These are phyloP conservation scores for Dendrobium catenatum DNA, from an alignment of 106 monocot genomes.

Conservation along the genomic window DNA sequence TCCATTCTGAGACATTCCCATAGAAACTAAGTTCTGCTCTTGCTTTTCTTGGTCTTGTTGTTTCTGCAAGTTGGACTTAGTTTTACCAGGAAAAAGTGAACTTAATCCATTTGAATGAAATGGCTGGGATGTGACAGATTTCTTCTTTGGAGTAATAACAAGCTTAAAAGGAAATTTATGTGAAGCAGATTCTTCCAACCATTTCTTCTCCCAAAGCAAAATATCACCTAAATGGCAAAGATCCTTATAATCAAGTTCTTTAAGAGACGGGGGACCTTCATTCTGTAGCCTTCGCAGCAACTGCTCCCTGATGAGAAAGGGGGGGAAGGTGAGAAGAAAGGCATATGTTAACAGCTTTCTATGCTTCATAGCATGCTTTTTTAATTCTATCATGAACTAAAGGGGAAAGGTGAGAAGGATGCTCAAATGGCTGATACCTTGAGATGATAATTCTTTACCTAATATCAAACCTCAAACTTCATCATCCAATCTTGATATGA, in stretches of 20 bases:
- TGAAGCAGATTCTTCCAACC: conserved; percentile 52
- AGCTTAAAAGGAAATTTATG: conserved; percentile 50
- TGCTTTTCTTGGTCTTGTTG: not conserved
- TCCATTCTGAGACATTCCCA: not conserved
- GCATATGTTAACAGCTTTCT: not conserved
- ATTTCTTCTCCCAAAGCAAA: conserved; percentile 68
- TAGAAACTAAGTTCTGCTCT: not conserved
- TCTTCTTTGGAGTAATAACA: conserved; percentile 25
- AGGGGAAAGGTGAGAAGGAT: no score
- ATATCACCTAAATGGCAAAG: conserved; percentile 46
- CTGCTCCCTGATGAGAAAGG: conserved; percentile 36
- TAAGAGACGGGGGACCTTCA: conserved; percentile 41
- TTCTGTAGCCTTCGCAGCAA: conserved; percentile 35
- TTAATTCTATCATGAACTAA: no score
- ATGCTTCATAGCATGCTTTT: not conserved
- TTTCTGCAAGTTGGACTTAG: conserved; percentile 6
- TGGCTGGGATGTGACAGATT: conserved; percentile 14
- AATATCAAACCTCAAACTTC: no score
- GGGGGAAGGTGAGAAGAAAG: not conserved
- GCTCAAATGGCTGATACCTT: no score
- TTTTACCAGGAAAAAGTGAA: conserved; percentile 32
- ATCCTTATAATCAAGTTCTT: conserved; percentile 36
- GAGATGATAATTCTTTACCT: no score
- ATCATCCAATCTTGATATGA: no score
- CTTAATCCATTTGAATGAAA: conserved; percentile 35